Conservation (phyloP, 306 rosid species). For the Cicer cuneatum region DNA sequence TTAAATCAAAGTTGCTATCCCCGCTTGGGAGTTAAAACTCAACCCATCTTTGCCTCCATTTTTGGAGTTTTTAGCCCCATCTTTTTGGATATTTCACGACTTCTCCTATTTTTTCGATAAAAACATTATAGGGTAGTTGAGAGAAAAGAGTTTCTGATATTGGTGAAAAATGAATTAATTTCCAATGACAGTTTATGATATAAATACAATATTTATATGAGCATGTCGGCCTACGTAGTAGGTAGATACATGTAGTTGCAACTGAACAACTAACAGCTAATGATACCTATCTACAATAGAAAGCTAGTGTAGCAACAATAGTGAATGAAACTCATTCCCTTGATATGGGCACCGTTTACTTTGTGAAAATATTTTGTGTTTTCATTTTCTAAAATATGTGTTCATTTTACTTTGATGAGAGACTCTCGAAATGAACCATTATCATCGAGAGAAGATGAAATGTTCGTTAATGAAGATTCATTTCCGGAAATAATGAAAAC, state of each 20-base stretch:
- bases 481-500: too few species aligned
- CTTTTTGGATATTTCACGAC: not conserved
- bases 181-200: not conserved
- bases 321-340: not conserved
- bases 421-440: too few species aligned
- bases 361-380: too few species aligned
- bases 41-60: not conserved
- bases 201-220: not conserved
- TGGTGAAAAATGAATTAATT: not conserved
- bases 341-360: too few species aligned
- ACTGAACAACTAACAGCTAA: not conserved
- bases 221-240: not conserved
- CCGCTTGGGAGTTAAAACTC: not conserved
- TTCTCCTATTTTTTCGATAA: constrained; percentile 1
- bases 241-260: not conserved
- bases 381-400: too few species aligned
- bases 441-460: too few species aligned
- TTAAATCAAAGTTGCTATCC: constrained; percentile 1
- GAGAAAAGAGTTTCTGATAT: constrained; percentile 16
- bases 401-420: too few species aligned
- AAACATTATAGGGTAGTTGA: not conserved
- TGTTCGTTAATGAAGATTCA: too few species aligned
- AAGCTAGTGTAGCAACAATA: not conserved
- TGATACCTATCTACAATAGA: not conserved
- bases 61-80: not conserved